Base-by-base conservation (phyloP, 148 eudicot genomes). In the Rhododendron vialii region DNA sequence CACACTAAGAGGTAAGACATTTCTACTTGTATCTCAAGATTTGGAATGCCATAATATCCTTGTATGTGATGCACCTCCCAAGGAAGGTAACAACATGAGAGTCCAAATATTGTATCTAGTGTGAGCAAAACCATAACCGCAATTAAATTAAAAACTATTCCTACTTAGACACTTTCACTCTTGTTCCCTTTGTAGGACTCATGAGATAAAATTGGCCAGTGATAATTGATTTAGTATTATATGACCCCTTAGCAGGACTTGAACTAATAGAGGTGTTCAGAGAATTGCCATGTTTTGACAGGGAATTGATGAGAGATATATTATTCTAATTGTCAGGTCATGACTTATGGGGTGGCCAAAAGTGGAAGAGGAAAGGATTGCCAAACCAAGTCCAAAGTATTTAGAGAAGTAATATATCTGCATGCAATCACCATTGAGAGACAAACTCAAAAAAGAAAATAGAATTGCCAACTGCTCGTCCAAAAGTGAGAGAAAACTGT, bases 321-420 rank as follows among this genome's bases (percentile, higher is more conserved):
- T 20, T 20, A 75, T 75, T 45, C 79, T 6, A 71, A 71, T 30
- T 71, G 35, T 41, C 79, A 75, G 26, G 4, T 18, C 30, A 82
- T 36, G 43, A 63, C 22, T 63, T 63, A 1, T 13, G 36, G 35
- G 47, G 65, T 41, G 41, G 24, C 4, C 53, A 63, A 63, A 22
- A 63, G 38, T 43, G 33, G 6, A 69, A 80, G 61, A 22, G n/a
- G 41, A 30, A 69, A 83, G 18, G 17, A 67, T 67, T 83, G 38
- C 59, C 78, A 83, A 65, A 67, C 78, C 85, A 26, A 83, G 55
- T 65, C 22, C 30, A 83, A 43, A n/a, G 26, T 47, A 63, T 41
- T 36, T 63, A 82, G 84, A 43, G 28, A 83, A n/a, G 12, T 41
- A 12, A 26, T n/a, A 24, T 38, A 43, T 24, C 22, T 13, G 48